Evolutionary conservation across 2,329 filamentous ascomycete genomes (phyloP), one percentile per base, ranked within the genome.

Genomic region (Ceratocystiopsis sp.): DNA sequence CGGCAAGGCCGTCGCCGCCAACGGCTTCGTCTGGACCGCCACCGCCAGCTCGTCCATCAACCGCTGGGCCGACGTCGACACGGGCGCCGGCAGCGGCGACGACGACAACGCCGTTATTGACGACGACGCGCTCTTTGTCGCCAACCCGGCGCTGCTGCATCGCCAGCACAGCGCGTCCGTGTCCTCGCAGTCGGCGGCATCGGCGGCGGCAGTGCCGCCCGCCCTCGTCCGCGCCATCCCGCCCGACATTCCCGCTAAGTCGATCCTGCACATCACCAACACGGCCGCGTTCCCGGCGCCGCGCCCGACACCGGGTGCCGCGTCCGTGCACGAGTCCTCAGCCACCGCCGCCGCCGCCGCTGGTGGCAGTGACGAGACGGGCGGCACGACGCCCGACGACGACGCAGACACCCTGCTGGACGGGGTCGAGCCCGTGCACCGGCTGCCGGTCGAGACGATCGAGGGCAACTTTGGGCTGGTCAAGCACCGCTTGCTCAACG

Each of bases 381-480:
- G 7, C 4, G 19, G 63, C 14, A 68, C 74, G 44, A 79, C 78
- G 55, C 65, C 67, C 0, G 76, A 80, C 45, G 60, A 75, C 18
- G 54, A 72, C 18, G 60, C 69, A 8, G 64, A 68, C 29, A 57
- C 67, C 38, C 66, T 68, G 37, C 55, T 62, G 53, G 64, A 61
- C 15, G 52, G 66, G 3, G 66, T 69, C 13, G 64, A 80, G 42
- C 81, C 84, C 1, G 70, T 85, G 41, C 72, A 82, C 52, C 66
- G 75, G 42, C 58, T 78, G 43, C 80, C 81, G 1, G 75, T 79
- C 49, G 84, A 89, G 57, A 85, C 82, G 0, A 91, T 98, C 40
- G 86, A 95, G 60, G 91, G 91, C 1, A 87, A 95, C 54, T 89
- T 94, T 61, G 91, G 91, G 11, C 64, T 98, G 42, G 85, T 96